Conservation (phyloP, 2,329 filamentous ascomycete species). For the Neurospora crassa region DNA sequence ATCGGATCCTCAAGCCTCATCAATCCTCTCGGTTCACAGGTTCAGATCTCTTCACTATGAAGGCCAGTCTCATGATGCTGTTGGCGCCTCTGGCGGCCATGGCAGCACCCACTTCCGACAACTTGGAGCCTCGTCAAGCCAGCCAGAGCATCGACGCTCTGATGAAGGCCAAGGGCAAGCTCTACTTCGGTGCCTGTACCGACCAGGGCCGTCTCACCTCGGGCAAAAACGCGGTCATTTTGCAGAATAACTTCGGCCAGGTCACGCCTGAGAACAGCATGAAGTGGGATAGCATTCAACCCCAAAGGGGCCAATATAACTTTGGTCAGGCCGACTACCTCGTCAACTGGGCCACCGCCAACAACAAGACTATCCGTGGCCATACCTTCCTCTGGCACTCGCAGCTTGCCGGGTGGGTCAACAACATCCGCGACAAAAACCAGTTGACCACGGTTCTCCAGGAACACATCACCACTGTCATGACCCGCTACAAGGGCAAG, state of each 20-base stretch:
- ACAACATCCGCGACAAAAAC: constrained; percentile 38
- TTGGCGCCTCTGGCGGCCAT: constrained; percentile 28
- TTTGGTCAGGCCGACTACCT: constrained; percentile 48
- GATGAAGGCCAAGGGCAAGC: constrained; percentile 54
- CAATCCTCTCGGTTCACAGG: not conserved
- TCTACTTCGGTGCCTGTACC: constrained; percentile 51
- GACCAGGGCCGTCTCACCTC: constrained; percentile 43
- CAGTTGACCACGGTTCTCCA: constrained; percentile 46
- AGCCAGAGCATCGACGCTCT: constrained; percentile 41
- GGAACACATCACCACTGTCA: constrained; percentile 49
- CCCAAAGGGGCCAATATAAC: constrained; percentile 40
- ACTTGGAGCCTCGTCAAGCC: constrained; percentile 28
- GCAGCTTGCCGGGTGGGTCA: constrained; percentile 51
- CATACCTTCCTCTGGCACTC: constrained; percentile 60
- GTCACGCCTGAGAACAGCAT: constrained; percentile 61
- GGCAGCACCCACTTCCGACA: constrained; percentile 23
- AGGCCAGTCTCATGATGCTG: constrained; percentile 24
- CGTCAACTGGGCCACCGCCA: constrained; percentile 45
- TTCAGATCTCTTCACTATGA: constrained; percentile 18
- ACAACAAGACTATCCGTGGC: constrained; percentile 51
- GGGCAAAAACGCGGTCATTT: constrained; percentile 43
- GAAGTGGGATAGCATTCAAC: constrained; percentile 55
- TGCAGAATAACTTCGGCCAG: constrained; percentile 52
- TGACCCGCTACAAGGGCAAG: constrained; percentile 53
- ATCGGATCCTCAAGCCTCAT: not conserved